Percentiles rank a stretch among this genome's conserved stretches.
Conservation (phyloP, 164 flowering plant species). For the Kingdonia uniflora region DNA sequence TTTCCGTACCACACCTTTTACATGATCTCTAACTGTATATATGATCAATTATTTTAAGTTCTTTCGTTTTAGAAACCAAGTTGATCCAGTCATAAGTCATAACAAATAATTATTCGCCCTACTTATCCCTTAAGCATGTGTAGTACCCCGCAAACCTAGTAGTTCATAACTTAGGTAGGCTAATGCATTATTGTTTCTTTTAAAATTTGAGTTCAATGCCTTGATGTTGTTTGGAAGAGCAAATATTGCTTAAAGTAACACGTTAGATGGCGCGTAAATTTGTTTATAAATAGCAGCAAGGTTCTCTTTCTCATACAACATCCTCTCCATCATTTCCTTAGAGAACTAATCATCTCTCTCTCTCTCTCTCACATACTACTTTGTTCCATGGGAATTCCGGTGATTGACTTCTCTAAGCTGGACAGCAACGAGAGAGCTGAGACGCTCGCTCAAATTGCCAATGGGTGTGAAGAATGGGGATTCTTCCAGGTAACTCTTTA, state of each 20-base stretch:
- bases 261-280: slow-evolving; percentile 6
- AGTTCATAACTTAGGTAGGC: no score
- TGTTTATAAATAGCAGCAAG: slow-evolving; percentile 5
- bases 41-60: no score
- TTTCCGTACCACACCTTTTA: no score
- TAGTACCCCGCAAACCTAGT: no score
- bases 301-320: background rate
- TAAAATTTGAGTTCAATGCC: no score
- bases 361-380: slow-evolving; percentile 2
- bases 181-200: no score
- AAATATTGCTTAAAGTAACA: slow-evolving; percentile 2
- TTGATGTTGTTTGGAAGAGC: no score
- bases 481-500: slow-evolving; percentile 63
- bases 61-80: no score
- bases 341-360: background rate
- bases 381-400: slow-evolving; percentile 63
- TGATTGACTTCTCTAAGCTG: slow-evolving; percentile 81
- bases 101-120: no score
- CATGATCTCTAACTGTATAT: no score
- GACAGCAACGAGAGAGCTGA: slow-evolving; percentile 55
- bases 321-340: background rate
- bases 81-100: no score
- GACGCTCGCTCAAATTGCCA: slow-evolving; percentile 50
- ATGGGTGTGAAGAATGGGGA: slow-evolving; percentile 78
- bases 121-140: no score